These are phyloP conservation scores for Calonectria fujianensis DNA, from an alignment of 2,329 filamentous ascomycete species.

Conservation along the genomic window DNA sequence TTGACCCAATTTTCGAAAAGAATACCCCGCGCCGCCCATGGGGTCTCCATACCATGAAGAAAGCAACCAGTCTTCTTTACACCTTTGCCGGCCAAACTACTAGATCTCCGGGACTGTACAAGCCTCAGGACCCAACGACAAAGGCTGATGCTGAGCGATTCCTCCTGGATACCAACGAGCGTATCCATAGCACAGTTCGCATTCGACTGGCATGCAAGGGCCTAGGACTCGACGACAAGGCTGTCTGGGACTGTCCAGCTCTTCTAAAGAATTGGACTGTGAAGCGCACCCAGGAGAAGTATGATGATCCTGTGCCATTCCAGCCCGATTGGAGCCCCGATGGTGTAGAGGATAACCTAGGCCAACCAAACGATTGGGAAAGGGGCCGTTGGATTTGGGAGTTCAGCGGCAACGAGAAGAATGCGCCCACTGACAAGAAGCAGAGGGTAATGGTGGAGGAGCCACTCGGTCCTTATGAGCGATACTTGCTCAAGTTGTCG, in stretches of 20 bases:
- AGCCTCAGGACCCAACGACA: conserved; percentile 64
- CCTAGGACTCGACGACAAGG: conserved; percentile 69
- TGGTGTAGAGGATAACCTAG: conserved; percentile 49
- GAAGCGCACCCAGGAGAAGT: conserved; percentile 58
- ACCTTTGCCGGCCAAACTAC: conserved; percentile 64
- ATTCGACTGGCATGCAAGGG: conserved; percentile 71
- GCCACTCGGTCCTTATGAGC: conserved; percentile 71
- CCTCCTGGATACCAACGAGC: conserved; percentile 72
- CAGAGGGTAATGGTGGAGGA: conserved; percentile 71
- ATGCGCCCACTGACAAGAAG: conserved; percentile 63
- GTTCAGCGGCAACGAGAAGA: conserved; percentile 66
- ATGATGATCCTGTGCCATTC: conserved; percentile 60
- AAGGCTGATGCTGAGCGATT: conserved; percentile 61
- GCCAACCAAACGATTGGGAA: conserved; percentile 51
- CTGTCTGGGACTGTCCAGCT: conserved; percentile 68
- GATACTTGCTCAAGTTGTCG: conserved; percentile 67
- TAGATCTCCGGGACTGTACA: conserved; percentile 70
- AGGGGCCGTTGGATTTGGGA: conserved; percentile 72
- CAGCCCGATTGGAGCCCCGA: conserved; percentile 59
- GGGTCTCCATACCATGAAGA: conserved; percentile 67
- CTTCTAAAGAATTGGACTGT: conserved; percentile 67
- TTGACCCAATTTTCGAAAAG: conserved; percentile 67
- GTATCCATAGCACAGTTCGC: conserved; percentile 72
- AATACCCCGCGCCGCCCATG: conserved; percentile 70
- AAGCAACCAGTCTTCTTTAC: conserved; percentile 64